These are phyloP conservation scores for Marasmius fiardii DNA, from an alignment of 1,284 basidiomycete genomes.

Conservation along the genomic window DNA sequence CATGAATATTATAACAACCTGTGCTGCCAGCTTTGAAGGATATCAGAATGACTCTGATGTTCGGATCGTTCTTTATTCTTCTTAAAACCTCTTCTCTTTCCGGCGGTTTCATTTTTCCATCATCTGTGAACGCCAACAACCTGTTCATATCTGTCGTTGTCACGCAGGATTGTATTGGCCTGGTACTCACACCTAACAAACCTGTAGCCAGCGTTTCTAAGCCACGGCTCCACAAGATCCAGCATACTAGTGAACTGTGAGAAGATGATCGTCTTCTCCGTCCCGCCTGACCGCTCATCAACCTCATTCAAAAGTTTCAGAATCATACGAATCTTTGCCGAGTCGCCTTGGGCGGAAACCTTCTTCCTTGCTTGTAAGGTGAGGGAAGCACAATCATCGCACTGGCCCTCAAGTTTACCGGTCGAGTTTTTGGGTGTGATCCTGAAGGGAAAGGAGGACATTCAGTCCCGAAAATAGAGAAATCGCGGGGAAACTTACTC, in stretches of 20 bases:
- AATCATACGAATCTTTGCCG: conserved; percentile 88
- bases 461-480: background rate
- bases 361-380: conserved; percentile 30
- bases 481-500: conserved; percentile 44
- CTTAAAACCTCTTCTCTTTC: conserved; percentile 75
- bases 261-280: conserved; percentile 90
- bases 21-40: conserved; percentile 96
- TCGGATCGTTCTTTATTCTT: conserved; percentile 63
- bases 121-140: conserved; percentile 49
- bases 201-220: conserved; percentile 52
- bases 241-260: conserved; percentile 78
- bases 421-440: conserved; percentile 7
- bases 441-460: background rate
- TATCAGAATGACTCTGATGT: conserved; percentile 79
- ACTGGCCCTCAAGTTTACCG: conserved; percentile 33
- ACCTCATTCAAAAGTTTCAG: conserved; percentile 71
- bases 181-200: conserved; percentile 81
- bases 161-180: conserved; percentile 6
- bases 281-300: conserved; percentile 53
- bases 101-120: conserved; percentile 80
- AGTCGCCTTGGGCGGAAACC: conserved; percentile 47
- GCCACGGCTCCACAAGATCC: conserved; percentile 68
- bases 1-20: conserved; percentile 37
- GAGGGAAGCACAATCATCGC: conserved; percentile 57
- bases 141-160: conserved; percentile 6